These are phyloP conservation scores for Danielozyma ontarioensis DNA, from an alignment of 805 yeast genomes.

Conservation along the genomic window DNA sequence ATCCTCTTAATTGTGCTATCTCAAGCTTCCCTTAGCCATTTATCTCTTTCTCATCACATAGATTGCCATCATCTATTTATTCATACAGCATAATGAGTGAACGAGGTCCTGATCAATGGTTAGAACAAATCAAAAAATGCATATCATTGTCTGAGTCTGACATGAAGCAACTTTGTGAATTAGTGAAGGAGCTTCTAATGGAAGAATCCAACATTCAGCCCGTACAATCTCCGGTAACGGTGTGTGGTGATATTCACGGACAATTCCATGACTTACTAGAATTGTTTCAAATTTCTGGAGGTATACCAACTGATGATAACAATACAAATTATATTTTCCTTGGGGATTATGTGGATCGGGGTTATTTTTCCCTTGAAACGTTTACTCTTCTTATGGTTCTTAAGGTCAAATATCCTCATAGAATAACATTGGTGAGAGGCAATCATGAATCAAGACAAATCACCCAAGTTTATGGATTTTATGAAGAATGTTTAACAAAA, in stretches of 20 bases:
- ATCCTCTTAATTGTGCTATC: too few species aligned
- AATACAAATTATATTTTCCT: conserved; percentile 70
- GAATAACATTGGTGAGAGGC: conserved; percentile 92
- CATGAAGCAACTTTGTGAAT: conserved; percentile 94
- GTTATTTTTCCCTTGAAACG: conserved; percentile 92
- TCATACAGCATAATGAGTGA: conserved; percentile 43
- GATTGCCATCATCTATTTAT: too few species aligned
- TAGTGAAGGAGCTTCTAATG: conserved; percentile 91
- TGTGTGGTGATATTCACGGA: conserved; percentile 97
- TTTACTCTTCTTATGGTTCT: conserved; percentile 90
- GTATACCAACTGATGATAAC: conserved; percentile 73
- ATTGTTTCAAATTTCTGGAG: conserved; percentile 86
- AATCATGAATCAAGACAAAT: conserved; percentile 96
- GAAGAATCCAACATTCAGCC: conserved; percentile 95
- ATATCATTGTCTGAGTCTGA: conserved; percentile 84
- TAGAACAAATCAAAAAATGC: conserved; percentile 88
- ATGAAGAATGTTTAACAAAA: conserved; percentile 90
- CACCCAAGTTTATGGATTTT: conserved; percentile 98
- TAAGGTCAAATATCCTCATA: conserved; percentile 80
- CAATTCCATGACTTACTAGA: conserved; percentile 94
- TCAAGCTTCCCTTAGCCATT: too few species aligned
- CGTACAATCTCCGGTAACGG: conserved; percentile 88
- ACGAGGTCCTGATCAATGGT: conserved; percentile 94
- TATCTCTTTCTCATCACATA: too few species aligned
- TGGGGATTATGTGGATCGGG: conserved; percentile 97